Evolutionary conservation across 495 filamentous ascomycete species (phyloP).

Genomic region (Talaromyces borbonicus): DNA sequence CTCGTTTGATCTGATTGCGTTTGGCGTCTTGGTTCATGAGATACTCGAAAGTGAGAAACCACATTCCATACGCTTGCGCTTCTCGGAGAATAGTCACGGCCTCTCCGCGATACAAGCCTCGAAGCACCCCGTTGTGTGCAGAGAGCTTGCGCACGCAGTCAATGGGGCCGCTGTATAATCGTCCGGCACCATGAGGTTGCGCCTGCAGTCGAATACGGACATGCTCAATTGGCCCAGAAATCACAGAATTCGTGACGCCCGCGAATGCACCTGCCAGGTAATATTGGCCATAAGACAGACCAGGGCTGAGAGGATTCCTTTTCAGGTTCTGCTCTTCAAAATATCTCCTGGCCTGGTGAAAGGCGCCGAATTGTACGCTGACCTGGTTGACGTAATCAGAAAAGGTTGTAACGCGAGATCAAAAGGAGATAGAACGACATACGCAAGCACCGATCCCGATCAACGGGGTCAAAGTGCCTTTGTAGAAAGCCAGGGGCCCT

Average conservation of each 20-base stretch:
- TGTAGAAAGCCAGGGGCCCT: conserved; percentile 90
- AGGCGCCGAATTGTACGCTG: conserved; percentile 94
- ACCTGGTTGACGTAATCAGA: conserved; percentile 39
- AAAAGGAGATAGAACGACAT: conserved; percentile 18
- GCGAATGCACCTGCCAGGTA: conserved; percentile 86
- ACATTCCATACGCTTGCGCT: conserved; percentile 87
- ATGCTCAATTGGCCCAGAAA: conserved; percentile 93
- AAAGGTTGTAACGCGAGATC: background rate
- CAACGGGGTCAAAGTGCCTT: conserved; percentile 92
- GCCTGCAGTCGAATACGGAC: conserved; percentile 96
- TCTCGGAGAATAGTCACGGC: conserved; percentile 80
- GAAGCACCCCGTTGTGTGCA: conserved; percentile 50
- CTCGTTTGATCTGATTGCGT: conserved; percentile 61
- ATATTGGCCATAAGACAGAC: conserved; percentile 73
- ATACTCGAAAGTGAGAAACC: conserved; percentile 93
- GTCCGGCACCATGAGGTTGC: conserved; percentile 73
- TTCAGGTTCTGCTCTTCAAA: conserved; percentile 67
- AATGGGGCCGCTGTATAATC: conserved; percentile 74
- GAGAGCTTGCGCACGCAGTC: conserved; percentile 85
- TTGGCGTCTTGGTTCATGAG: conserved; percentile 84
- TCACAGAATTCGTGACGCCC: conserved; percentile 77
- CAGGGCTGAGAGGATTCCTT: conserved; percentile 31
- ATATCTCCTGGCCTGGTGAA: conserved; percentile 80
- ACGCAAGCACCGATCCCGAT: conserved; percentile 95
- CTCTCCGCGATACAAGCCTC: conserved; percentile 77